Evolutionary conservation across 2,329 filamentous ascomycete genomes (phyloP).

Genomic region (Bipolaris oryzae): DNA sequence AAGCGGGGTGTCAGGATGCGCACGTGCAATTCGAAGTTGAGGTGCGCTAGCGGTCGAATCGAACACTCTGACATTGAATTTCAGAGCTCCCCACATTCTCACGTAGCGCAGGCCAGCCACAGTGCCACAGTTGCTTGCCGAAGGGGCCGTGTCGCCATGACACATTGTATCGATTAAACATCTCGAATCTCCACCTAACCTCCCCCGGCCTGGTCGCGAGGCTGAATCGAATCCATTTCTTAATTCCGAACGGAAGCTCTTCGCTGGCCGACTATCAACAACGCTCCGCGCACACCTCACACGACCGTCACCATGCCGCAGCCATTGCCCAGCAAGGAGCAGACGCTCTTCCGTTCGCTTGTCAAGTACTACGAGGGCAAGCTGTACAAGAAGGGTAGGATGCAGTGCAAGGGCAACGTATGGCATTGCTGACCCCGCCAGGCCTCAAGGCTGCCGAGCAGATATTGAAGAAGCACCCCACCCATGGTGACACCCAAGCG

Average conservation of each 20-base stretch:
- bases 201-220: slow-evolving; percentile 1
- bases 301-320: slow-evolving; percentile 66
- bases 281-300: slow-evolving; percentile 12
- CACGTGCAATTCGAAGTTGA: slow-evolving; percentile 26
- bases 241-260: slow-evolving; percentile 20
- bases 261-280: slow-evolving; percentile 17
- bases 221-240: slow-evolving; percentile 4
- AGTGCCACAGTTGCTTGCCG: slow-evolving; percentile 8
- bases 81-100: slow-evolving; percentile 42
- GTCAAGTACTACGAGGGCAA: slow-evolving; percentile 98
- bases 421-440: slow-evolving; percentile 43
- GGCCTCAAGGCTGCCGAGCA: slow-evolving; percentile 95
- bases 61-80: slow-evolving; percentile 35
- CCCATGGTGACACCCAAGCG: slow-evolving; percentile 96
- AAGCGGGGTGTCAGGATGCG: slow-evolving; percentile 9
- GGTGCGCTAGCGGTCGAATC: slow-evolving; percentile 27
- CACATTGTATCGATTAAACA: slow-evolving; percentile 11
- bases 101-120: slow-evolving; percentile 27
- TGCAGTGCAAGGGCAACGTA: slow-evolving; percentile 10
- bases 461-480: slow-evolving; percentile 91
- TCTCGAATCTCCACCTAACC: slow-evolving; percentile 4
- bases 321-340: slow-evolving; percentile 83
- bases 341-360: slow-evolving; percentile 89
- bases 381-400: slow-evolving; percentile 85
- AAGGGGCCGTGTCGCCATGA: slow-evolving; percentile 17